Percentiles rank a stretch among this genome's conserved stretches.
Evolutionary conservation across 2,329 filamentous ascomycete species (phyloP).

Genomic region (Colletotrichum navitas): DNA sequence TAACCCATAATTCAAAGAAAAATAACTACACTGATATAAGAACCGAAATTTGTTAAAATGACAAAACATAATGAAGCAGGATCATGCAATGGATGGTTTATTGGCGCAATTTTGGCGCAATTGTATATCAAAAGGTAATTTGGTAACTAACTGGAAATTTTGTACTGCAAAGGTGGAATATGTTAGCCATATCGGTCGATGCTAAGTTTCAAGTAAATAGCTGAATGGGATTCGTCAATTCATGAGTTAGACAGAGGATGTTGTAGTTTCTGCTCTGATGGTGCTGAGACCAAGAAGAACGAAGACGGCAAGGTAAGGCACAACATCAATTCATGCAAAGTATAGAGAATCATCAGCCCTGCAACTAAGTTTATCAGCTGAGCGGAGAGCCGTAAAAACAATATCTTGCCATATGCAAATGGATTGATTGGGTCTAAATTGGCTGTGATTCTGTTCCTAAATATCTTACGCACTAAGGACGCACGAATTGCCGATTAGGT

Average conservation of each 20-base stretch:
- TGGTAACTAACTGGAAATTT: rapidly evolving
- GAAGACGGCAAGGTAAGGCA: too few species aligned
- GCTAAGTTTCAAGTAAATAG: too few species aligned
- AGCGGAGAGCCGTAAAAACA: neutral
- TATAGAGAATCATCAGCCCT: too few species aligned
- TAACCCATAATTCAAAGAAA: too few species aligned
- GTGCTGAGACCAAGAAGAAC: too few species aligned
- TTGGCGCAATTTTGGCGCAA: neutral
- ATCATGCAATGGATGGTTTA: neutral
- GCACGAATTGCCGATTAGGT: neutral
- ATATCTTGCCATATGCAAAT: neutral
- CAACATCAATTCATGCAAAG: too few species aligned
- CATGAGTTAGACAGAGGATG: too few species aligned
- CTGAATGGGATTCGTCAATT: too few species aligned
- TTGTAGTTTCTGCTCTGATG: too few species aligned
- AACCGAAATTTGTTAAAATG: neutral
- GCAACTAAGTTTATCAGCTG: too few species aligned
- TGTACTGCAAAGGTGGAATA: neutral
- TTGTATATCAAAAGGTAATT: neutral
- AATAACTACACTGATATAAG: neutral
- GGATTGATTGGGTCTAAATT: neutral
- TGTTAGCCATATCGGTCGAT: neutral
- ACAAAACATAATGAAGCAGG: neutral
- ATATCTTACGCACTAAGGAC: neutral
- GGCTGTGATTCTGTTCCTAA: neutral